Conservation (phyloP, 2,329 filamentous ascomycete species). For the Aspergillus ibericus region DNA sequence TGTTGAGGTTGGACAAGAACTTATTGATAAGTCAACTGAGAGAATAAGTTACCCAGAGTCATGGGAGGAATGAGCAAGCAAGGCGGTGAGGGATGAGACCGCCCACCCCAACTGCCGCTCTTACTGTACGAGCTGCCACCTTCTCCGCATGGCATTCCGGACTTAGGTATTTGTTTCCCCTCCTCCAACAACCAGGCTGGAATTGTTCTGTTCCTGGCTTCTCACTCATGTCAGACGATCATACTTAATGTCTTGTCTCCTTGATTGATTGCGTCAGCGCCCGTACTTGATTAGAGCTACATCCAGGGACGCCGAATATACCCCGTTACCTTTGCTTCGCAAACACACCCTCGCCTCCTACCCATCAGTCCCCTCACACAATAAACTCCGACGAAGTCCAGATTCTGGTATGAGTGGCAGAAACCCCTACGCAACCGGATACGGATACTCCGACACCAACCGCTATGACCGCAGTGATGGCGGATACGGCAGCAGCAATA, state of each 20-base stretch:
- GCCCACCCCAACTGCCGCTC: neutral
- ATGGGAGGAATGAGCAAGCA: neutral
- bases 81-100: neutral
- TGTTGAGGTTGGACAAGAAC: no score
- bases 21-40: no score
- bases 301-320: neutral
- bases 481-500: slow-evolving; percentile 31
- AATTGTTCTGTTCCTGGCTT: neutral
- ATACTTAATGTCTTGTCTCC: slow-evolving; percentile 24
- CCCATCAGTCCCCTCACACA: neutral
- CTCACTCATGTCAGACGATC: slow-evolving; percentile 11
- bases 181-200: neutral
- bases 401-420: slow-evolving; percentile 36
- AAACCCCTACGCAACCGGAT: slow-evolving; percentile 39
- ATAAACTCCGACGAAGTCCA: slow-evolving; percentile 1
- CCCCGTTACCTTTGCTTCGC: slow-evolving; percentile 11
- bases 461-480: slow-evolving; percentile 38
- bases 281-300: slow-evolving; percentile 6
- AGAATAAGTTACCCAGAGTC: no score
- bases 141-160: neutral
- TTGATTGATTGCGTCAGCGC: slow-evolving; percentile 20
- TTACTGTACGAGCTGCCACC: neutral
- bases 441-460: slow-evolving; percentile 37
- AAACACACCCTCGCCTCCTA: neutral
- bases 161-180: neutral